phyloP scores from a whole-genome alignment of 1,139 yeast species.

The Geotrichum candidum region DNA sequence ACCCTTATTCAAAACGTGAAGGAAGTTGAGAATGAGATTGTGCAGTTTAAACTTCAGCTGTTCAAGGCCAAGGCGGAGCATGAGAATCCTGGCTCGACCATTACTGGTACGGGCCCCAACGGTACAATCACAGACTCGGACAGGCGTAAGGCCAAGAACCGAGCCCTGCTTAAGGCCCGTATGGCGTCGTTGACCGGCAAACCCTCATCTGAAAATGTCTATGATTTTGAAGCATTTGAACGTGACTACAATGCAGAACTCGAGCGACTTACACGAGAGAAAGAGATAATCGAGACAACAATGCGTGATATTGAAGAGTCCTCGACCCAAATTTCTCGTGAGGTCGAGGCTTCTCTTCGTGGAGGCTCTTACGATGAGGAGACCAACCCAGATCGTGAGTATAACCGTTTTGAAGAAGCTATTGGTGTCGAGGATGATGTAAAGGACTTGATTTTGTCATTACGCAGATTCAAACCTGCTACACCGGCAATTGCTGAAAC shows the following conservation, averaged over 20 bases:
- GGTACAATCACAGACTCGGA: constrained; percentile 85
- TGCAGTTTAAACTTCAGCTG: constrained; percentile 57
- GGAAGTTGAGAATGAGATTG: constrained; percentile 59
- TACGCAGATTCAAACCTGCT: constrained; percentile 34
- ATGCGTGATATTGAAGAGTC: constrained; percentile 63
- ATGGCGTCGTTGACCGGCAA: constrained; percentile 93
- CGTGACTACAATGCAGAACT: constrained; percentile 50
- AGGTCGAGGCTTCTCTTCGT: constrained; percentile 41
- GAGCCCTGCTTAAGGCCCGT: constrained; percentile 69
- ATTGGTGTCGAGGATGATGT: constrained; percentile 69
- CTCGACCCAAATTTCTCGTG: constrained; percentile 63
- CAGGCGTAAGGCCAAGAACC: constrained; percentile 67
- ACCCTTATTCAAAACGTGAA: constrained; percentile 56
- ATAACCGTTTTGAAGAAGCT: constrained; percentile 80
- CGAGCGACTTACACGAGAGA: constrained; percentile 50
- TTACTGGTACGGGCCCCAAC: constrained; percentile 77
- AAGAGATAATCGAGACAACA: constrained; percentile 48
- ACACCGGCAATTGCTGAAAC: constrained; percentile 10
- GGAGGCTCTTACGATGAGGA: constrained; percentile 28
- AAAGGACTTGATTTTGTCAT: constrained; percentile 52
- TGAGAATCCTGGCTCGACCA: constrained; percentile 61
- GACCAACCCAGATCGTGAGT: constrained; percentile 46
- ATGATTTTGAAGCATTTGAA: constrained; percentile 47
- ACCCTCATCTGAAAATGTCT: constrained; percentile 35
- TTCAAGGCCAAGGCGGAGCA: constrained; percentile 50